Conservation (phyloP, 352 stramenopile genomes). For the Pythium angustatum region DNA sequence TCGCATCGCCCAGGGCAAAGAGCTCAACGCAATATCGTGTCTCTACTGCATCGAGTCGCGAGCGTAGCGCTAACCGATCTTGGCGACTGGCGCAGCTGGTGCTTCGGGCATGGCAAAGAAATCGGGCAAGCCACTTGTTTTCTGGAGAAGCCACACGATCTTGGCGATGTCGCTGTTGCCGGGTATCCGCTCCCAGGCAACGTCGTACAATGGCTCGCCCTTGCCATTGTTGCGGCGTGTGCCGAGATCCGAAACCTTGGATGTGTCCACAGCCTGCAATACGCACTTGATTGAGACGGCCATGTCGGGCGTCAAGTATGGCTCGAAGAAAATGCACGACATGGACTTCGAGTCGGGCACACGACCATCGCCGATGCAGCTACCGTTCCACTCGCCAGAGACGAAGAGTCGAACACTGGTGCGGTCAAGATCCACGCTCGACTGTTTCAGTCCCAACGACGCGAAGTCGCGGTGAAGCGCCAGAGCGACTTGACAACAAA, state of each 20-base stretch:
- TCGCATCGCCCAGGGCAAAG: neutral
- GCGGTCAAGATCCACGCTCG: slow-evolving; percentile 71
- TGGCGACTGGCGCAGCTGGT: neutral
- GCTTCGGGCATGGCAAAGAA: slow-evolving; percentile 23
- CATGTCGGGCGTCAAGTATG: slow-evolving; percentile 54
- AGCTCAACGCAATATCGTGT: neutral
- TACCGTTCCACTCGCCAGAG: slow-evolving; percentile 80
- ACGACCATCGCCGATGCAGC: slow-evolving; percentile 82
- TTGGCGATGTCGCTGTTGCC: slow-evolving; percentile 68
- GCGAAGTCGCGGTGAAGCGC: slow-evolving; percentile 67
- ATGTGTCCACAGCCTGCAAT: slow-evolving; percentile 62
- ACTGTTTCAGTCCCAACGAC: slow-evolving; percentile 80
- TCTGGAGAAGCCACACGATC: slow-evolving; percentile 74
- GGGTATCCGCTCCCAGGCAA: slow-evolving; percentile 85
- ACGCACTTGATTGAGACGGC: slow-evolving; percentile 72
- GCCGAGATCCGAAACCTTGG: slow-evolving; percentile 36
- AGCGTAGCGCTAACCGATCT: neutral
- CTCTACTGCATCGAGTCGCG: neutral
- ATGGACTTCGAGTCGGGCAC: slow-evolving; percentile 72
- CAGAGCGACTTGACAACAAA: slow-evolving; percentile 75
- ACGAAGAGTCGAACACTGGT: slow-evolving; percentile 74
- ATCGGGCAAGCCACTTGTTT: slow-evolving; percentile 51
- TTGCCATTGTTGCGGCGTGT: slow-evolving; percentile 42
- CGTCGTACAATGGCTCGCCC: slow-evolving; percentile 45
- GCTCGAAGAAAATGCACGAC: slow-evolving; percentile 75